Evolutionary conservation across 345 rosid genomes (phyloP).

Genomic region (Pelargonium nanum): DNA sequence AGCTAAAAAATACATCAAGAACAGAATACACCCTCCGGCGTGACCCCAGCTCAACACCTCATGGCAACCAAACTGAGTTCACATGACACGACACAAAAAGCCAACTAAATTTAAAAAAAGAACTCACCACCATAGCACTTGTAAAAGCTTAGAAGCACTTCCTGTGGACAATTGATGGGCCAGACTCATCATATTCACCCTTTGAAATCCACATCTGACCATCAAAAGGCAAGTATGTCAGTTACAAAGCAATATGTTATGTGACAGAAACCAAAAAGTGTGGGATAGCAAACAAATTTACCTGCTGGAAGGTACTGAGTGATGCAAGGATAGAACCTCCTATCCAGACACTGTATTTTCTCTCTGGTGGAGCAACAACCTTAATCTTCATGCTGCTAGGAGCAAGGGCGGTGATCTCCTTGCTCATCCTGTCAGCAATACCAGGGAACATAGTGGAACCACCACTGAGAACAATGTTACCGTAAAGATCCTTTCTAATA

Average conservation of each 20-base stretch:
- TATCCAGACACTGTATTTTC: slow-evolving; percentile 63
- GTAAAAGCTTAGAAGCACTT: slow-evolving; percentile 42
- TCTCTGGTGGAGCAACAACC: slow-evolving; percentile 55
- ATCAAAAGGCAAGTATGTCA: slow-evolving; percentile 7
- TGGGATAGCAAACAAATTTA: slow-evolving; percentile 1
- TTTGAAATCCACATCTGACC: slow-evolving; percentile 59
- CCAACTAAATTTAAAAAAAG: slow-evolving; percentile 29
- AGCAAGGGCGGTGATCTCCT: slow-evolving; percentile 55
- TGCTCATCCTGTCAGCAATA: slow-evolving; percentile 54
- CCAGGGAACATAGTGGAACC: slow-evolving; percentile 57
- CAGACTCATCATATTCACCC: slow-evolving; percentile 55
- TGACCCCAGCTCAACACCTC: slow-evolving; percentile 17
- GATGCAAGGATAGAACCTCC: slow-evolving; percentile 74
- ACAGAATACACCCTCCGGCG: slow-evolving; percentile 9
- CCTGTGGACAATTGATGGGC: slow-evolving; percentile 65
- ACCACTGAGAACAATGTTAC: slow-evolving; percentile 54
- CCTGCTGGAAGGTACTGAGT: slow-evolving; percentile 66
- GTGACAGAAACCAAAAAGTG: too few species aligned
- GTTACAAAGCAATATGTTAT: neutral
- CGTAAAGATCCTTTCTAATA: slow-evolving; percentile 55
- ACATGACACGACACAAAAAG: slow-evolving; percentile 31
- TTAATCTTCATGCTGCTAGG: slow-evolving; percentile 67
- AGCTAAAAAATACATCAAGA: neutral
- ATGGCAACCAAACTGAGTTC: slow-evolving; percentile 26
- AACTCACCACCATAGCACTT: slow-evolving; percentile 33